Evolutionary conservation across 1,284 basidiomycete species (phyloP).

Genomic region (Melampsora medusae): DNA sequence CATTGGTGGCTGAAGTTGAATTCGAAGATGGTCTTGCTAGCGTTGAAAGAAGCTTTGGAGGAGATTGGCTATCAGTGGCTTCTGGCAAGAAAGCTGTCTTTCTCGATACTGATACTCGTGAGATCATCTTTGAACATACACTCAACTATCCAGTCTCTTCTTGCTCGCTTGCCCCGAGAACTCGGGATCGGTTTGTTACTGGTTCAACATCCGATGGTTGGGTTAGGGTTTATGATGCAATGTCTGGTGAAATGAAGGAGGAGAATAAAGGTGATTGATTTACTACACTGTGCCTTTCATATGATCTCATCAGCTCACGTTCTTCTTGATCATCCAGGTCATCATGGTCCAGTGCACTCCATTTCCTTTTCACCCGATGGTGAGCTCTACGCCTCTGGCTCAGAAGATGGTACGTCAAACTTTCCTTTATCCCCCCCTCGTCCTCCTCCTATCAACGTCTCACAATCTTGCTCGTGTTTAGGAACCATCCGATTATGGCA

Average conservation of each 20-base stretch:
- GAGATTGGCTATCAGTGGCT: conserved; percentile 81
- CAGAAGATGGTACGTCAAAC: conserved; percentile 28
- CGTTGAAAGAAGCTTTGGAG: conserved; percentile 84
- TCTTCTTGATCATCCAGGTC: conserved; percentile 58
- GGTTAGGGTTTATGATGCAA: conserved; percentile 87
- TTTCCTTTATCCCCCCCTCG: neutral
- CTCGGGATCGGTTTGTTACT: conserved; percentile 84
- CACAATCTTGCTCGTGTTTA: neutral
- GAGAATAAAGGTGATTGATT: conserved; percentile 69
- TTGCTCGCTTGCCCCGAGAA: conserved; percentile 66
- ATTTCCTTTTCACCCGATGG: conserved; percentile 94
- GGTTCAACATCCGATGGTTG: conserved; percentile 89
- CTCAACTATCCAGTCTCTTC: conserved; percentile 61
- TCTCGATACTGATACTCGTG: conserved; percentile 58
- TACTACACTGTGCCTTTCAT: neutral
- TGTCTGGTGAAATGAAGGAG: conserved; percentile 80
- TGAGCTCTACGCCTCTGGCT: conserved; percentile 88
- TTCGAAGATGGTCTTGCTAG: conserved; percentile 81
- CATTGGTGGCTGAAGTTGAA: conserved; percentile 68
- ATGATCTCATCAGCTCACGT: neutral
- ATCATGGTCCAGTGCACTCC: conserved; percentile 93
- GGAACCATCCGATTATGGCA: conserved; percentile 40
- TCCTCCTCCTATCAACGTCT: conserved; percentile 1
- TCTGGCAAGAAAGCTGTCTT: conserved; percentile 89
- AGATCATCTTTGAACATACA: conserved; percentile 31